Base-by-base conservation (phyloP, 805 yeast genomes). In the Metschnikowia borealis region DNA sequence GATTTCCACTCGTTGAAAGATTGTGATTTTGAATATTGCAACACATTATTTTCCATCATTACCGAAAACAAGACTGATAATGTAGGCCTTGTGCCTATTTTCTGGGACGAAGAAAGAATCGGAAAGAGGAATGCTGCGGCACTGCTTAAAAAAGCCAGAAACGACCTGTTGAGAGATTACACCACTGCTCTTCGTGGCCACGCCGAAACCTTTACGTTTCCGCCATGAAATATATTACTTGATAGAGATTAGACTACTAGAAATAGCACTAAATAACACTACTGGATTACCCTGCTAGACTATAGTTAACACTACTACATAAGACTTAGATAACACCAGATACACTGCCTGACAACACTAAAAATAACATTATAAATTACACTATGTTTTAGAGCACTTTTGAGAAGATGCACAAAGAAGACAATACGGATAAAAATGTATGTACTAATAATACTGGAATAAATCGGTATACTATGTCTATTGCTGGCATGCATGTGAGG, bases 21-120 rank as follows among this genome's bases (percentile, higher is more conserved):
- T 38, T 44, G 54, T 29, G 67, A 63, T 47, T 55, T 44, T 18
- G 53, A 49, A 11, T 63, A 61, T 50, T 58, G 61, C 46, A 53
- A 59, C 41, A 51, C 59, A n/a, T 33, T 63, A 8, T 54, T 50
- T 47, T 50, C 51, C 32, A 49, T 58, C 51, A 47, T 62, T 10
- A 46, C 38, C 8, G 18, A 20, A 7, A 48, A 53, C 17, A 54
- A 50, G 6, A 32, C 58, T 7, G 57, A 52, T 29, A 46, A 50
- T 3, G 51, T 31, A 1, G 67, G 67, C 7, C 54, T 63, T 29
- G 45, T 56, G 33, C 65, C 66, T 1, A 37, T 47, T 6, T 48
- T 36, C 36, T 63, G 67, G 67, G 63, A 56, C 40, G 56, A 46
- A 3, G 38, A 53, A 21, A 42, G 50, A 35, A 56, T 48, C 17